Conservation (phyloP, 257 asterid species). For the Forsythia suspensa region DNA sequence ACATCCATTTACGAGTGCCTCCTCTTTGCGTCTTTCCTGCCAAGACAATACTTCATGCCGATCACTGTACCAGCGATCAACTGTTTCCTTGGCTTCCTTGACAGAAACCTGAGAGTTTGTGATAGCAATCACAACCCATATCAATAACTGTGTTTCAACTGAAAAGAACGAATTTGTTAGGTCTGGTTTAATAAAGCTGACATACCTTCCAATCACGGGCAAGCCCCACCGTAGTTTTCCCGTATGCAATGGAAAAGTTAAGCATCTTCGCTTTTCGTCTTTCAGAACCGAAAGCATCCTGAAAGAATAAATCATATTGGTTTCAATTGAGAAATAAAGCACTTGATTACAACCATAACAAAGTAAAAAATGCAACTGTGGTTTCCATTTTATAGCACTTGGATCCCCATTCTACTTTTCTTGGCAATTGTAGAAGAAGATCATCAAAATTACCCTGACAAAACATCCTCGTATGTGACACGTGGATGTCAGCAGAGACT, state of each 20-base stretch:
- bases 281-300: constrained; percentile 97
- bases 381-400: not conserved
- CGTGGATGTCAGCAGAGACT: not conserved
- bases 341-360: not conserved
- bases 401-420: not conserved
- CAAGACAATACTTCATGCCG: constrained; percentile 83
- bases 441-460: not conserved
- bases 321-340: constrained; percentile 11
- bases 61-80: constrained; percentile 91
- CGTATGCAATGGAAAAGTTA: constrained; percentile 95
- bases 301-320: constrained; percentile 19
- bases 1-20: constrained; percentile 50
- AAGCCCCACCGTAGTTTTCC: constrained; percentile 85
- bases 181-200: not conserved
- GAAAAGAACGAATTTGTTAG: constrained; percentile 9
- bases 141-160: not conserved
- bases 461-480: not conserved
- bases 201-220: constrained; percentile 96
- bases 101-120: constrained; percentile 70
- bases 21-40: constrained; percentile 75
- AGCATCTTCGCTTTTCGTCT: constrained; percentile 99
- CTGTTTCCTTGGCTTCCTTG: constrained; percentile 91
- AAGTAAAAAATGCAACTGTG: not conserved
- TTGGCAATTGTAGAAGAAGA: not conserved
- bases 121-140: constrained; percentile 13